Base-by-base conservation (phyloP, 306 rosid genomes). In the Vachellia collinsii region DNA sequence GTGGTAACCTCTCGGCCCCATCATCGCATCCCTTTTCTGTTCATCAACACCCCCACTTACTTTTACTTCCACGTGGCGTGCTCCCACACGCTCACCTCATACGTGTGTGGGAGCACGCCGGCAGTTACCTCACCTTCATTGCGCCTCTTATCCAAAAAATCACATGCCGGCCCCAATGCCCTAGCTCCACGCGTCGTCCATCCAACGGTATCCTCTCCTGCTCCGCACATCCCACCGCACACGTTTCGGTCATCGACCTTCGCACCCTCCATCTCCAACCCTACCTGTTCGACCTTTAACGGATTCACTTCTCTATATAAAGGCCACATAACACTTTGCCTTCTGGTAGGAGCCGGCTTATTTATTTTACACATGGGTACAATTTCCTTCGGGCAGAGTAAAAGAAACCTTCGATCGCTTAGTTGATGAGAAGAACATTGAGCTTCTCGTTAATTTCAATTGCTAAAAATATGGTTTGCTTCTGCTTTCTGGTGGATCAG, bases 401-500 rank as follows among this genome's bases (percentile, higher is more conserved):
- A 8, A 43, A 43, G 44, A 41, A 73, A 25, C 19, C 70, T 75
- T 61, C 42, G 42, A 3, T 39, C 6, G 7, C 42, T 4, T 39
- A 39, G 7, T 6, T 39, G 42, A 39, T 4, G 7, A 39, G 42
- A 39, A 4, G 4, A 39, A 3, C 42, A 39, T 39, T 3, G 42
- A 39, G 42, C 42, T 39, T 39, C 42, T 39, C 3, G 7, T 39
- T 39, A 29, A 29, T 39, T 39, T 39, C 3, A 6, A 39, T 20
- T 20, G 13, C 23, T 3, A 29, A 3, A 34, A 29, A 6, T 25
- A 92, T 94, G 98, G 97, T 90, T 12, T 92, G 83, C 73, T 88
- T 92, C 82, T 94, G 96, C 61, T 94, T 94, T 74, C 85, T 92
- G 10, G 97, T 94, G 29, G 98, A 94, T 58, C 98, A 94, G 73